Base-by-base conservation (phyloP, 2,329 filamentous ascomycete genomes). In the Cladophialophora bantiana region DNA sequence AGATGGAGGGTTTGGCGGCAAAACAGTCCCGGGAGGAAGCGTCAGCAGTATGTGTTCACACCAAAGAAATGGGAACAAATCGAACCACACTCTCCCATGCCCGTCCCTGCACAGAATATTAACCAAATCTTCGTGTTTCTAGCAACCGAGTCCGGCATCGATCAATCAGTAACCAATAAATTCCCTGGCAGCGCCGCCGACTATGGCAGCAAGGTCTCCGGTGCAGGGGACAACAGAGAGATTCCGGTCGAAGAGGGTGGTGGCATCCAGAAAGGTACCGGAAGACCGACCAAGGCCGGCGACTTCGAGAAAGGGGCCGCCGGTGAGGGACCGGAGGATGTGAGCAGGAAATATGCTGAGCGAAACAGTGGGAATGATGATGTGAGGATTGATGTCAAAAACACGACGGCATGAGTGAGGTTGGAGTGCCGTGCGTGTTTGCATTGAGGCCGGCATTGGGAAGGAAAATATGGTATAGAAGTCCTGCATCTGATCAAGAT, bases 221-320 rank as follows among this genome's bases (percentile, higher is more conserved):
- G 78, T 2, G 76, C 75, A 12, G 79, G 79, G 52, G 74, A 80
- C 66, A 77, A 77, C 69, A 77, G 75, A 57, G 75, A 77, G 7
- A 79, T 82, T 35, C 79, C 78, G 7, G 75, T 77, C 31, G 77
- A 80, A 26, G 79, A 82, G 65, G 80, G 80, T 48, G 80, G 80
- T 7, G 75, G 69, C 31, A 66, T 68, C 31, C 67, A 73, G 56
- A 68, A 65, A 53, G 66, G 53, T n/a, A 66, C 68, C 35, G 62
- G 69, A 12, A 79, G 78, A 67, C 68, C 78, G 53, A 76, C 77
- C 13, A 73, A 75, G 26, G 78, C 77, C 12, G 72, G 72, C 38
- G 72, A 80, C 5, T 82, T 77, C 61, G 73, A 78, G 15, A 59
- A 71, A 53, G 71, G 71, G 5, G 68, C 59, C 18, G 18, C 70